A percentile compares a stretch with the other conserved stretches of the same genome.
These are phyloP conservation scores for Cyberlindnera suaveolens DNA, from an alignment of 805 yeast species.

Conservation along the genomic window DNA sequence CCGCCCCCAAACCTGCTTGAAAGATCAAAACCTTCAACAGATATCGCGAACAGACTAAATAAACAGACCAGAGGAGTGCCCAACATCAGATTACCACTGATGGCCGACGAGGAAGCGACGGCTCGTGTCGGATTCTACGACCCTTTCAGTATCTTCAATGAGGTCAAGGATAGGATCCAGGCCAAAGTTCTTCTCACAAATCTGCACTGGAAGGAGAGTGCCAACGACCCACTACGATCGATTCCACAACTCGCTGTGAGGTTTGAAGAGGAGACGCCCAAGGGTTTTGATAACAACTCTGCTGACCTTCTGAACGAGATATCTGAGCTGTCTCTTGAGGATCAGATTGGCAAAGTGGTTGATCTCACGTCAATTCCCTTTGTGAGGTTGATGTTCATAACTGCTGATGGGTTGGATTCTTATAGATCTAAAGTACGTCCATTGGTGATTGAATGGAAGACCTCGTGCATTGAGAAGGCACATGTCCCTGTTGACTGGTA, in stretches of 20 bases:
- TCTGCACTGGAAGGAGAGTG: constrained; percentile 59
- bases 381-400: constrained; percentile 62
- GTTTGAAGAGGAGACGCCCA: constrained; percentile 54
- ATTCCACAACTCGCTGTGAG: constrained; percentile 52
- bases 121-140: constrained; percentile 58
- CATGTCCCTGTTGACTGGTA: constrained; percentile 53
- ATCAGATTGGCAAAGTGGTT: background rate
- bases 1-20: no score
- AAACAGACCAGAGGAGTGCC: no score
- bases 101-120: constrained; percentile 1
- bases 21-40: no score
- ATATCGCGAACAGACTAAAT: no score
- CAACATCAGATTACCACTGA: background rate
- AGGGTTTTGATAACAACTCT: constrained; percentile 14
- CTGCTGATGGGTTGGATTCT: constrained; percentile 59
- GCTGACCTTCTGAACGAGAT: background rate
- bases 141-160: constrained; percentile 56
- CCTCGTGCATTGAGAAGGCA: constrained; percentile 31
- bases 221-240: constrained; percentile 51
- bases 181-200: constrained; percentile 51
- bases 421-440: constrained; percentile 81
- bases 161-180: constrained; percentile 37
- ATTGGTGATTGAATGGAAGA: constrained; percentile 74
- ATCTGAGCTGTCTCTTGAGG: background rate
- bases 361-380: constrained; percentile 36